These are phyloP conservation scores for Teratosphaeria epicoccoides DNA, from an alignment of 2,329 filamentous ascomycete species.

Conservation along the genomic window DNA sequence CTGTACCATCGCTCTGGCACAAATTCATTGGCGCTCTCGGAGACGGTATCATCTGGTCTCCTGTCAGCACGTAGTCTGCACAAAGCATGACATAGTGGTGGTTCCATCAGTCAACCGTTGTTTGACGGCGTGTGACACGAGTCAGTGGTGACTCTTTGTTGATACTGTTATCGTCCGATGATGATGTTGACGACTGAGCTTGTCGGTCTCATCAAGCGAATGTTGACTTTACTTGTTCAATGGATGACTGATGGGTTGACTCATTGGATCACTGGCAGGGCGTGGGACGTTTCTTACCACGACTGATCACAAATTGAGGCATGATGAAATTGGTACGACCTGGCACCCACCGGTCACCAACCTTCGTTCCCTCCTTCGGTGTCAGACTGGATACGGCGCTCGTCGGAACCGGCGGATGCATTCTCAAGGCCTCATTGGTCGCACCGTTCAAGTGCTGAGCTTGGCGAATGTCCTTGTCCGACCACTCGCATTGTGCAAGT, in stretches of 20 bases:
- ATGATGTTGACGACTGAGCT: too few species aligned
- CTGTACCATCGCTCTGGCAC: slow-evolving; percentile 30
- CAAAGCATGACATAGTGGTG: too few species aligned
- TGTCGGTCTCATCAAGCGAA: too few species aligned
- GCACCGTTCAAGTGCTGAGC: slow-evolving; percentile 14
- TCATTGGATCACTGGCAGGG: too few species aligned
- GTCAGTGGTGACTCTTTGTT: too few species aligned
- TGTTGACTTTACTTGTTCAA: too few species aligned
- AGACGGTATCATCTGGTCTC: slow-evolving; percentile 17
- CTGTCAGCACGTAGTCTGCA: not conserved
- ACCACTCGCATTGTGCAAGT: slow-evolving; percentile 16
- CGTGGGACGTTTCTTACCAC: slow-evolving; percentile 8
- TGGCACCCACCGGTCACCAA: slow-evolving; percentile 27
- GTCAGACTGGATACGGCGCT: slow-evolving; percentile 28
- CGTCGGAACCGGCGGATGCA: slow-evolving; percentile 32
- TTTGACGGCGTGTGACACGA: too few species aligned
- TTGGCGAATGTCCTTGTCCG: slow-evolving; percentile 14
- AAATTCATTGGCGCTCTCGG: slow-evolving; percentile 19
- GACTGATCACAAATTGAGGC: slow-evolving; percentile 12
- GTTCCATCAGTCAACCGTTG: too few species aligned
- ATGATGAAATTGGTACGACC: slow-evolving; percentile 13
- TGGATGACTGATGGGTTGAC: too few species aligned
- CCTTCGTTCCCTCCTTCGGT: slow-evolving; percentile 28
- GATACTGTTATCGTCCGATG: too few species aligned
- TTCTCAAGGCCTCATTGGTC: slow-evolving; percentile 35